Percentiles rank a stretch among this genome's conserved stretches.
Conservation (phyloP, 345 rosid genomes). For the Viola odorata region DNA sequence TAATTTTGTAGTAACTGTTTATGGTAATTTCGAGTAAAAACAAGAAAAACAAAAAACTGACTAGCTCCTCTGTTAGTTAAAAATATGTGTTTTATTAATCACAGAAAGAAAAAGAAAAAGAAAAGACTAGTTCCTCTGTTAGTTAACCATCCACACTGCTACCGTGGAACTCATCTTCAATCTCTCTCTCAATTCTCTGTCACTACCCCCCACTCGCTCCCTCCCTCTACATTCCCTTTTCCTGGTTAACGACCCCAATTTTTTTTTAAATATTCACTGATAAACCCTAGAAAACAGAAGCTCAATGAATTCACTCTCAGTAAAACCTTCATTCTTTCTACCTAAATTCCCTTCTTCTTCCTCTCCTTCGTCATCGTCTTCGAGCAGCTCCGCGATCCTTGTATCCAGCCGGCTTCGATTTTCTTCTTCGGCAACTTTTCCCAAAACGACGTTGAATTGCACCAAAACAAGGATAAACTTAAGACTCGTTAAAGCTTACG, state of each 20-base stretch:
- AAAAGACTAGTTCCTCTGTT: too few species aligned
- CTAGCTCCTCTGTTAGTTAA: too few species aligned
- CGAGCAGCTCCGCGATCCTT: conserved; percentile 14
- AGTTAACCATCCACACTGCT: not conserved
- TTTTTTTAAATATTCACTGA: not conserved
- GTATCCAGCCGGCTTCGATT: conserved; percentile 29
- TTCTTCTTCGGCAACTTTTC: conserved; percentile 31
- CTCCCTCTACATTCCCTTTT: not conserved
- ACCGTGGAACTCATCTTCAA: not conserved
- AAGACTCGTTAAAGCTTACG: conserved; percentile 49
- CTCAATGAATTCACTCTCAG: conserved; percentile 51
- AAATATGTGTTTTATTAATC: too few species aligned
- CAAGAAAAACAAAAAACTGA: too few species aligned
- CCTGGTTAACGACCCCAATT: not conserved
- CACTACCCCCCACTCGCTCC: not conserved
- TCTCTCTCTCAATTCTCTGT: not conserved
- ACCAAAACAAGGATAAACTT: conserved; percentile 22
- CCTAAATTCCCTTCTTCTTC: conserved; percentile 22
- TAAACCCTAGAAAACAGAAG: not conserved
- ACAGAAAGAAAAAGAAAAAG: too few species aligned
- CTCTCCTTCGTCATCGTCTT: conserved; percentile 21
- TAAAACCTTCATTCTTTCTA: conserved; percentile 31
- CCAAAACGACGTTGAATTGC: conserved; percentile 19
- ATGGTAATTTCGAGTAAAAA: too few species aligned
- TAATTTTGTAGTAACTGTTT: too few species aligned